A percentile compares a stretch with the other conserved stretches of the same genome.
phyloP scores from a whole-genome alignment of 2,329 filamentous ascomycete species.

The Juglanconis juglandina region DNA sequence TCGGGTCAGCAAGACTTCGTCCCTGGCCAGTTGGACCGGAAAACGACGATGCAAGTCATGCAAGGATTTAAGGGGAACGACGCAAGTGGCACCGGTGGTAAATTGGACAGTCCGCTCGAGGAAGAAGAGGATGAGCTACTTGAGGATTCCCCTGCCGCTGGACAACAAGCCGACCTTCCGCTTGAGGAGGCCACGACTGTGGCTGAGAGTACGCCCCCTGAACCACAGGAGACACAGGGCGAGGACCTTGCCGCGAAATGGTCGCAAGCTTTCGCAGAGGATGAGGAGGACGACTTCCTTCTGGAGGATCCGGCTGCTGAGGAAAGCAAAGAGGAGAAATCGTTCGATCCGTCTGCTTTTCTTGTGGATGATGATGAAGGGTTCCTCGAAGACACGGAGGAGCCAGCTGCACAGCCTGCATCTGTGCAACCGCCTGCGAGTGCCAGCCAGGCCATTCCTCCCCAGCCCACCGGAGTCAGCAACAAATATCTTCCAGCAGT shows the following conservation, averaged over 20 bases:
- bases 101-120: constrained; percentile 30
- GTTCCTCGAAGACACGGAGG: constrained; percentile 68
- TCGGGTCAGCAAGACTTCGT: constrained; percentile 24
- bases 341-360: constrained; percentile 61
- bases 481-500: constrained; percentile 32
- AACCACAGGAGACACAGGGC: constrained; percentile 29
- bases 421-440: constrained; percentile 25
- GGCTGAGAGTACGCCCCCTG: constrained; percentile 21
- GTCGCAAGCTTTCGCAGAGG: constrained; percentile 75
- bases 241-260: constrained; percentile 77
- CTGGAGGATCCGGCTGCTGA: constrained; percentile 50
- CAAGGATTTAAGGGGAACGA: constrained; percentile 41
- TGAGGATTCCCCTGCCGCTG: not conserved
- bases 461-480: constrained; percentile 26
- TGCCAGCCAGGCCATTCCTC: constrained; percentile 21
- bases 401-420: constrained; percentile 27
- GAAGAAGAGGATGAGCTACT: constrained; percentile 26
- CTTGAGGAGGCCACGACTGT: constrained; percentile 24
- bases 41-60: constrained; percentile 67
- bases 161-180: constrained; percentile 12
- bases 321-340: constrained; percentile 33
- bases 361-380: constrained; percentile 83
- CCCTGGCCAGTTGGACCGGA: constrained; percentile 52
- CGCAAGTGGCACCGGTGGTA: constrained; percentile 21
- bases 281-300: constrained; percentile 63